phyloP scores from a whole-genome alignment of 2,329 filamentous ascomycete species.

The Aspergillus awamori region DNA sequence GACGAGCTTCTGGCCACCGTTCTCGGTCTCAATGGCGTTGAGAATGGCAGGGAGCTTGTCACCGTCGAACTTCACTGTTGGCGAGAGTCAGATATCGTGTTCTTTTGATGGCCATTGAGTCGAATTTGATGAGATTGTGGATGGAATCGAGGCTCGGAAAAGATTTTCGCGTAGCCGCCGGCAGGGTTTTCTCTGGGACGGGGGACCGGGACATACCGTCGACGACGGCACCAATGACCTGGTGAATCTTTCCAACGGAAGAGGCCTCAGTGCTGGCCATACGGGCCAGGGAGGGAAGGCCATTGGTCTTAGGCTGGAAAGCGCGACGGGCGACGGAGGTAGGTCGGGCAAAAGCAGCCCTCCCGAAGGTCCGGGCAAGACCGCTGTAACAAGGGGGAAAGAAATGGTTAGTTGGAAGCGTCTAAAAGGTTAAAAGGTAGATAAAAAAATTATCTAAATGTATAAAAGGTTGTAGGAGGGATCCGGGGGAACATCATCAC shows the following conservation, averaged over 20 bases:
- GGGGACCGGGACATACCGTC: conserved; percentile 69
- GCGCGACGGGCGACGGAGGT: conserved; percentile 57
- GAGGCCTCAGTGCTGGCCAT: conserved; percentile 63
- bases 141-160: conserved; percentile 44
- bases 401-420: conserved; percentile 8
- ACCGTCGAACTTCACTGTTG: conserved; percentile 90
- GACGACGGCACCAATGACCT: conserved; percentile 98
- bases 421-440: neutral
- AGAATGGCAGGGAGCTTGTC: conserved; percentile 95
- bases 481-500: conserved; percentile 24
- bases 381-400: conserved; percentile 51
- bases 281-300: conserved; percentile 62
- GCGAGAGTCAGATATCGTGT: conserved; percentile 34
- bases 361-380: conserved; percentile 67
- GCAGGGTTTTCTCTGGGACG: conserved; percentile 22
- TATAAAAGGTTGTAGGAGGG: conserved; percentile 20
- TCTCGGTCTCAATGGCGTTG: conserved; percentile 90
- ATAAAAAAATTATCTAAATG: conserved; percentile 18
- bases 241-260: conserved; percentile 66
- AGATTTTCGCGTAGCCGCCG: conserved; percentile 45
- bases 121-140: conserved; percentile 35
- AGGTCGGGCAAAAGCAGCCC: conserved; percentile 61
- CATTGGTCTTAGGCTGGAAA: conserved; percentile 60
- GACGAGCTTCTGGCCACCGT: conserved; percentile 90
- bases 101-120: conserved; percentile 28